Percentiles rank a stretch among this genome's conserved stretches.
These are phyloP conservation scores for Butyriboletus pseudospeciosus DNA, from an alignment of 1,284 basidiomycete species.

Conservation along the genomic window DNA sequence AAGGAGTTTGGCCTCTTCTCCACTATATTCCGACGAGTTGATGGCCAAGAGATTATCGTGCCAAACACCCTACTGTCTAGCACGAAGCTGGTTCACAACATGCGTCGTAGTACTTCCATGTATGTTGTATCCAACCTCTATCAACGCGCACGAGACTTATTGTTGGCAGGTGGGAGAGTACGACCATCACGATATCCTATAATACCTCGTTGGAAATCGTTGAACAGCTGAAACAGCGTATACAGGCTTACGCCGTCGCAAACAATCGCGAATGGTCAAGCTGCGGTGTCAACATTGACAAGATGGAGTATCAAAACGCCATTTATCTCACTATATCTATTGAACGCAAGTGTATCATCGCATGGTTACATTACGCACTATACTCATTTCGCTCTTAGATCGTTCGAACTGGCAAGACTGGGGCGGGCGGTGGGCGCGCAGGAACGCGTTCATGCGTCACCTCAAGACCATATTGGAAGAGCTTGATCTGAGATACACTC, in stretches of 20 bases:
- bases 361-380: not conserved
- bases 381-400: conserved; percentile 40
- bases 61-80: conserved; percentile 74
- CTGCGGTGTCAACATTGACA: conserved; percentile 61
- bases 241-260: conserved; percentile 59
- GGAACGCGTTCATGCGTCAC: conserved; percentile 68
- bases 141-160: conserved; percentile 13
- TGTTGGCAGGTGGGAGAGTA: conserved; percentile 67
- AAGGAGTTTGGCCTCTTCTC: conserved; percentile 80
- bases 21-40: conserved; percentile 73
- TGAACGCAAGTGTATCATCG: conserved; percentile 55
- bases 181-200: conserved; percentile 60
- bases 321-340: conserved; percentile 65
- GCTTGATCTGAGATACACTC: conserved; percentile 63
- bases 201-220: conserved; percentile 64
- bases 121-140: conserved; percentile 31
- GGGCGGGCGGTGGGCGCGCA: conserved; percentile 72
- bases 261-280: conserved; percentile 75
- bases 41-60: conserved; percentile 76
- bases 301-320: conserved; percentile 73
- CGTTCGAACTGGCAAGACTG: conserved; percentile 85
- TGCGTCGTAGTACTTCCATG: conserved; percentile 73
- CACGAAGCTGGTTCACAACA: conserved; percentile 73
- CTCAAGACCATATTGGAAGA: conserved; percentile 68
- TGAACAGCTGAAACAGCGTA: conserved; percentile 58